These are phyloP conservation scores for Boletellus sp. DNA, from an alignment of 768 basidiomycete species.

Conservation along the genomic window DNA sequence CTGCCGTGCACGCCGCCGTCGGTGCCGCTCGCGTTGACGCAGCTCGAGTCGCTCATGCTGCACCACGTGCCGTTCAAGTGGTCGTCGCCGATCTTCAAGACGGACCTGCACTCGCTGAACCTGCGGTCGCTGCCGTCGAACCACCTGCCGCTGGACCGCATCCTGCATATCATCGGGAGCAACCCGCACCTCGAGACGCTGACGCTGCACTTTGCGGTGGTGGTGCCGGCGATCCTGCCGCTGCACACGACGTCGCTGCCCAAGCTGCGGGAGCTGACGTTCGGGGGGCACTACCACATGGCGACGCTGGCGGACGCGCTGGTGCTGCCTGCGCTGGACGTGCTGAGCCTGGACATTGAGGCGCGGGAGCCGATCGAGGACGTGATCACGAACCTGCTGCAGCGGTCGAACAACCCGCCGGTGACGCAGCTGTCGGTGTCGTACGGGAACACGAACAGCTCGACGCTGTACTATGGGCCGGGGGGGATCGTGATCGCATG, in stretches of 20 bases:
- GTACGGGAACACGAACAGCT: conserved; percentile 41
- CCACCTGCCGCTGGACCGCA: conserved; percentile 62
- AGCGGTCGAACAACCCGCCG: conserved; percentile 56
- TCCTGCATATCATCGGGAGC: conserved; percentile 59
- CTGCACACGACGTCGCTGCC: conserved; percentile 50
- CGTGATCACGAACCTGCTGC: conserved; percentile 55
- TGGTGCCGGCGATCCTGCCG: conserved; percentile 61
- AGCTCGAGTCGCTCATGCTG: conserved; percentile 56
- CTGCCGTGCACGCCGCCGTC: conserved; percentile 49
- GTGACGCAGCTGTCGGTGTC: conserved; percentile 60
- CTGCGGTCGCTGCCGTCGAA: conserved; percentile 63
- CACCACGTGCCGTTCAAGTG: conserved; percentile 75
- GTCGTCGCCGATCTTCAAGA: conserved; percentile 68
- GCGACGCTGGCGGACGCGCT: conserved; percentile 59
- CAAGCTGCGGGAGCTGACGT: conserved; percentile 49
- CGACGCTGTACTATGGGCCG: conserved; percentile 55
- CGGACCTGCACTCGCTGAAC: conserved; percentile 53
- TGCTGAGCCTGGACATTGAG: conserved; percentile 66
- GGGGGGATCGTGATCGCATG: conserved; percentile 61
- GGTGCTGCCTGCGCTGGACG: conserved; percentile 52
- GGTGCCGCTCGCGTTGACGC: conserved; percentile 38
- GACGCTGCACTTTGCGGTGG: conserved; percentile 58
- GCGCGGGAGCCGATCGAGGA: conserved; percentile 74
- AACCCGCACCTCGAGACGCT: conserved; percentile 57
- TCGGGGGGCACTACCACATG: conserved; percentile 69